These are phyloP conservation scores for Brassica cretica DNA, from an alignment of 345 rosid genomes.

Conservation along the genomic window DNA sequence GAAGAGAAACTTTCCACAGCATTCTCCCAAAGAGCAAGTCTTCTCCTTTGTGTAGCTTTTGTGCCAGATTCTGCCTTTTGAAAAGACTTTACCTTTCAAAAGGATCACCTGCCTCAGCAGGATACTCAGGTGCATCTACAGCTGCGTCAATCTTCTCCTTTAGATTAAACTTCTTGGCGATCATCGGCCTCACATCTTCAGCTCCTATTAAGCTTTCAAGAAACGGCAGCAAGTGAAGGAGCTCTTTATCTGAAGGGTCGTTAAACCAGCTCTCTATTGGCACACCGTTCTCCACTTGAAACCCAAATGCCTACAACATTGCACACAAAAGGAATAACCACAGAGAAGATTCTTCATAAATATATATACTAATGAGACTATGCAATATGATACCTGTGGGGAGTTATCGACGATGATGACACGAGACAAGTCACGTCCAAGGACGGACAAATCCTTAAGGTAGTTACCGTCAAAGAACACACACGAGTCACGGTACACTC, in stretches of 20 bases:
- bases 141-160: slow-evolving; percentile 78
- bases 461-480: slow-evolving; percentile 93
- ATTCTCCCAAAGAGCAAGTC: slow-evolving; percentile 9
- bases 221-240: slow-evolving; percentile 79
- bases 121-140: slow-evolving; percentile 43
- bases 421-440: slow-evolving; percentile 89
- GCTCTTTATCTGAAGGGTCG: slow-evolving; percentile 75
- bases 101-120: slow-evolving; percentile 54
- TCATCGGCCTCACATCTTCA: slow-evolving; percentile 86
- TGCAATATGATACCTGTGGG: slow-evolving; percentile 71
- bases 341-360: neutral
- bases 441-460: slow-evolving; percentile 88
- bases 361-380: neutral
- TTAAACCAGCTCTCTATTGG: slow-evolving; percentile 99
- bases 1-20: slow-evolving; percentile 11
- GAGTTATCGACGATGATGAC: slow-evolving; percentile 93
- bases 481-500: slow-evolving; percentile 95
- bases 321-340: neutral
- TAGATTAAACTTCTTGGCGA: slow-evolving; percentile 80
- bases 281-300: slow-evolving; percentile 97
- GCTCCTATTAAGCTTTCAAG: slow-evolving; percentile 88
- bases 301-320: slow-evolving; percentile 77
- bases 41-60: slow-evolving; percentile 1
- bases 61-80: neutral
- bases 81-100: slow-evolving; percentile 49